Evolutionary conservation across 768 basidiomycete species (phyloP).

Genomic region (Macrolepiota albuminosa): DNA sequence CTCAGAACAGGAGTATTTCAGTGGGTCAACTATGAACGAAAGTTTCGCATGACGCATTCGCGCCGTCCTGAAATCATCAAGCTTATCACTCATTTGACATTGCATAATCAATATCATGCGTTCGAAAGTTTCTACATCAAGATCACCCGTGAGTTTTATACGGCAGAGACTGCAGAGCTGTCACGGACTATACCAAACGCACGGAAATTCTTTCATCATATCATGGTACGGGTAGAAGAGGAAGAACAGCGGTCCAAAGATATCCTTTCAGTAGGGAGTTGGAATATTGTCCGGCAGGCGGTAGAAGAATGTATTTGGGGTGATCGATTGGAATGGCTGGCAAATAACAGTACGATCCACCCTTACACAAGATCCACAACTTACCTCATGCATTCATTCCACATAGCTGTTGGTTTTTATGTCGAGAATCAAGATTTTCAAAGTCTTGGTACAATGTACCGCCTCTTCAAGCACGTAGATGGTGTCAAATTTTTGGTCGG

Average conservation of each 20-base stretch:
- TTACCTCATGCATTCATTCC: background rate
- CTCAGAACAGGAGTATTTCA: slow-evolving; percentile 40
- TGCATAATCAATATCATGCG: slow-evolving; percentile 51
- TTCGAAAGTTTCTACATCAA: slow-evolving; percentile 57
- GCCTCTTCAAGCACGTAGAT: slow-evolving; percentile 54
- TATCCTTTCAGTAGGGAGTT: slow-evolving; percentile 47
- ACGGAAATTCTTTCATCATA: slow-evolving; percentile 48
- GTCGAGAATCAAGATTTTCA: slow-evolving; percentile 42
- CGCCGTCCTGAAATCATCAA: slow-evolving; percentile 37
- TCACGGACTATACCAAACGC: slow-evolving; percentile 36
- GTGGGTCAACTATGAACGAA: slow-evolving; percentile 56
- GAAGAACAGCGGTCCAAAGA: slow-evolving; percentile 52
- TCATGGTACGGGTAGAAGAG: slow-evolving; percentile 41
- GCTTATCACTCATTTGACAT: slow-evolving; percentile 54
- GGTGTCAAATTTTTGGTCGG: slow-evolving; percentile 47
- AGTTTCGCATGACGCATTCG: slow-evolving; percentile 31
- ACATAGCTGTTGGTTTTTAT: slow-evolving; percentile 47
- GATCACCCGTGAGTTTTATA: slow-evolving; percentile 49
- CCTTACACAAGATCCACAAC: background rate
- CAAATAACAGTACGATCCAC: slow-evolving; percentile 24
- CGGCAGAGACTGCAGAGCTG: slow-evolving; percentile 39
- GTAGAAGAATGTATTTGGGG: slow-evolving; percentile 50
- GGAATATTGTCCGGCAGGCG: slow-evolving; percentile 43
- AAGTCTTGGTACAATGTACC: slow-evolving; percentile 50
- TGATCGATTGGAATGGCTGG: slow-evolving; percentile 34